Conservation (phyloP, 2,329 filamentous ascomycete species). For the Colletotrichum filicis region DNA sequence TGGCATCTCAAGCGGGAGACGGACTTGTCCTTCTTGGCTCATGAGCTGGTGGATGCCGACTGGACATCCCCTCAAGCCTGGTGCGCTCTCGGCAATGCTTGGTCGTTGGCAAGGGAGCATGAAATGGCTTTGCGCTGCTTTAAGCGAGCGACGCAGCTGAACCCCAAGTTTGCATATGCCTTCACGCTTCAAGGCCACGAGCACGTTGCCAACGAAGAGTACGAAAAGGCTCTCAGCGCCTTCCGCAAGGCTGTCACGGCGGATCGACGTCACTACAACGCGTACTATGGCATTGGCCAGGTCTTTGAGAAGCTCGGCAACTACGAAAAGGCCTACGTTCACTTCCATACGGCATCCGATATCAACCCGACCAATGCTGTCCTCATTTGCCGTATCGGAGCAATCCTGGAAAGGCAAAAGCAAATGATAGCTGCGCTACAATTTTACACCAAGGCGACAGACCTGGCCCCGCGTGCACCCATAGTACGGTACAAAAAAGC, state of each 20-base stretch:
- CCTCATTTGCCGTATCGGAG: slow-evolving; percentile 90
- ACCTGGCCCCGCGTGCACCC: slow-evolving; percentile 82
- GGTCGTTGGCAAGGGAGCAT: slow-evolving; percentile 90
- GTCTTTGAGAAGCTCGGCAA: slow-evolving; percentile 93
- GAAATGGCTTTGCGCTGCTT: slow-evolving; percentile 96
- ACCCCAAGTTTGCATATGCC: slow-evolving; percentile 92
- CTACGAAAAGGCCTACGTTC: slow-evolving; percentile 89
- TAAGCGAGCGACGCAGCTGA: slow-evolving; percentile 90
- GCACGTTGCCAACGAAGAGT: slow-evolving; percentile 95
- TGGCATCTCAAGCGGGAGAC: slow-evolving; percentile 96
- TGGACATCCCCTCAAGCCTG: slow-evolving; percentile 94
- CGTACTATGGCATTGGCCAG: slow-evolving; percentile 90
- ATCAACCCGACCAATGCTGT: slow-evolving; percentile 97
- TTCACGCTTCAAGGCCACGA: slow-evolving; percentile 97
- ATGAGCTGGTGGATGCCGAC: slow-evolving; percentile 87
- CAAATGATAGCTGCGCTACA: slow-evolving; percentile 81
- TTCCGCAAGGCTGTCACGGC: slow-evolving; percentile 89
- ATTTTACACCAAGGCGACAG: slow-evolving; percentile 85
- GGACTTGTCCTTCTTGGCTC: slow-evolving; percentile 90
- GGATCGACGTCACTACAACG: slow-evolving; percentile 93
- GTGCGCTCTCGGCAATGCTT: slow-evolving; percentile 95
- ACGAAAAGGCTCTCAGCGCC: slow-evolving; percentile 89
- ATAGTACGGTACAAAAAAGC: slow-evolving; percentile 95
- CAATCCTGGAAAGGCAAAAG: slow-evolving; percentile 89
- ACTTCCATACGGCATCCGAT: slow-evolving; percentile 86